phyloP scores from a whole-genome alignment of 73 alveolate species.

The Tetrahymena thermophila region DNA sequence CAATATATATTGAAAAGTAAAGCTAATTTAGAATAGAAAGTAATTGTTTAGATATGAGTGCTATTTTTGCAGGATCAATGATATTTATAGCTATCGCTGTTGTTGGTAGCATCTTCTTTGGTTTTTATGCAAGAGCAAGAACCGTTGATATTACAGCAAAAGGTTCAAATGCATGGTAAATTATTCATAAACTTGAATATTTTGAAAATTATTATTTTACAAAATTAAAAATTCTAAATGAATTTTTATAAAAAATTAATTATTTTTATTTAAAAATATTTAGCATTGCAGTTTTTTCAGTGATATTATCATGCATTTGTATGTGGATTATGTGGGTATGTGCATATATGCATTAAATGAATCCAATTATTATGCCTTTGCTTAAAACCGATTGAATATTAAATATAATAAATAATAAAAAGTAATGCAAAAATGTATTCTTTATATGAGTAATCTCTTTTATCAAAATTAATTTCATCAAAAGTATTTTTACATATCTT shows the following conservation, averaged over 20 bases:
- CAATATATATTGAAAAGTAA: not conserved
- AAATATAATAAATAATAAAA: no score
- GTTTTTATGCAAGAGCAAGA: not conserved
- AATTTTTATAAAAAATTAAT: not conserved
- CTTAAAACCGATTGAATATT: not conserved
- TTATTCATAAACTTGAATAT: not conserved
- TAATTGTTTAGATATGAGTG: not conserved
- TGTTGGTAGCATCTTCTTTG: not conserved
- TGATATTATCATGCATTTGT: not conserved
- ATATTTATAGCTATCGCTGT: not conserved
- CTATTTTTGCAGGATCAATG: not conserved
- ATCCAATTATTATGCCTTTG: not conserved
- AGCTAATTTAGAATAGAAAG: not conserved
- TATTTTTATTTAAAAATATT: not conserved
- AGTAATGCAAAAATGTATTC: no score
- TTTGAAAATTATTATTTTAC: no score
- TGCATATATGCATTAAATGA: not conserved
- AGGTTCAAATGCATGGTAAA: not conserved
- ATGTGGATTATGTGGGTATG: not conserved
- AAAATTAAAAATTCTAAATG: not conserved
- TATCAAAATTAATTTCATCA: no score
- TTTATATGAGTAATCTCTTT: no score
- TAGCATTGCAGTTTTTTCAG: not conserved
- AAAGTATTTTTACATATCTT: not conserved
- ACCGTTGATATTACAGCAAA: not conserved